Conservation (phyloP, 495 filamentous ascomycete genomes). For the Neurospora tetrasperma region DNA sequence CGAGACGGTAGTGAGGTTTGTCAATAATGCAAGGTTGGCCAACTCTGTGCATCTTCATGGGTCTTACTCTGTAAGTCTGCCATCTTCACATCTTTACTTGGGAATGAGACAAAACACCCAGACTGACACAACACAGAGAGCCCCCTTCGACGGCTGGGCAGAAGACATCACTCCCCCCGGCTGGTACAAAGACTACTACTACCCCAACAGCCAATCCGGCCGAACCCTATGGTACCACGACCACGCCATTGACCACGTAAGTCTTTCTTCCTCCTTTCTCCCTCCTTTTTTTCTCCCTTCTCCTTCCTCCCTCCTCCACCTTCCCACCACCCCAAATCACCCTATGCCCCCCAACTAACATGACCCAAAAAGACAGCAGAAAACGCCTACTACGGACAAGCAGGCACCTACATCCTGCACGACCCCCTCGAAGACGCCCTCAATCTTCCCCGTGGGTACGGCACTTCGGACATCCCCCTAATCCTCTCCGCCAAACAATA, state of each 20-base stretch:
- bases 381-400: constrained; percentile 45
- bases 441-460: constrained; percentile 36
- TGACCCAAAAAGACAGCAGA: constrained; percentile 25
- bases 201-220: constrained; percentile 41
- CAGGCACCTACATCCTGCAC: constrained; percentile 36
- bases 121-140: background rate
- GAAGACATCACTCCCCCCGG: constrained; percentile 38
- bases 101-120: background rate
- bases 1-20: constrained; percentile 41
- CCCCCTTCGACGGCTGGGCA: constrained; percentile 44
- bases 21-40: constrained; percentile 34
- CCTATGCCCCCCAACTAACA: too few species aligned
- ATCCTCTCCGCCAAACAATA: constrained; percentile 41
- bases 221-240: constrained; percentile 52
- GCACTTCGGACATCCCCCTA: constrained; percentile 42
- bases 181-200: constrained; percentile 52
- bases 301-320: too few species aligned
- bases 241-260: constrained; percentile 32
- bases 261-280: background rate
- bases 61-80: constrained; percentile 24
- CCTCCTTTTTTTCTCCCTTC: too few species aligned
- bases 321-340: too few species aligned
- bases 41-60: constrained; percentile 44
- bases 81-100: too few species aligned
- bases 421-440: constrained; percentile 32